phyloP scores from a whole-genome alignment of 208 protist genomes.

The Trypanosoma vivax region DNA sequence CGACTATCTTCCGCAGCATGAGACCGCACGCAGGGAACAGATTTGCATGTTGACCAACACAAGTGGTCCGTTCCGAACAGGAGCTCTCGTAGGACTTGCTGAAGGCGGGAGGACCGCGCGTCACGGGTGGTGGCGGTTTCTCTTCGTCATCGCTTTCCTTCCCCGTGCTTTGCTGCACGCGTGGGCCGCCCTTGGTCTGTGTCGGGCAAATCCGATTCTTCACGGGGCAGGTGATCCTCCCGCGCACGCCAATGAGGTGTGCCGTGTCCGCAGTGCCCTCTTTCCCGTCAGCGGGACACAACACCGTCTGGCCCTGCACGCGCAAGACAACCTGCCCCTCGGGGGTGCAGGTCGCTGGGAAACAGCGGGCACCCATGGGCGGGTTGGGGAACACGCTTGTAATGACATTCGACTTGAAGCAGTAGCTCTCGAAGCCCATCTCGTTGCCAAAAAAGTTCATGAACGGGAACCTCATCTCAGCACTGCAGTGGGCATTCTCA shows the following conservation, averaged over 20 bases:
- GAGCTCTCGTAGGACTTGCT: not conserved
- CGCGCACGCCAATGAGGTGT: conserved; percentile 31
- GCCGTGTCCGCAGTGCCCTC: conserved; percentile 29
- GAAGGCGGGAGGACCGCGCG: conserved; percentile 3
- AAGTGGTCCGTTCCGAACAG: conserved; percentile 8
- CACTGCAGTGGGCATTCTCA: conserved; percentile 27
- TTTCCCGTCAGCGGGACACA: conserved; percentile 28
- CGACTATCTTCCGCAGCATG: conserved; percentile 6
- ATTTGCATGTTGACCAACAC: conserved; percentile 1
- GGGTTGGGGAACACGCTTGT: conserved; percentile 20
- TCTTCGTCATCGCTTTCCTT: not conserved
- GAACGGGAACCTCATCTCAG: not conserved
- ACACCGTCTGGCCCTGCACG: conserved; percentile 41
- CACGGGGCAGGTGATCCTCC: conserved; percentile 14
- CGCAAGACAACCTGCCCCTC: conserved; percentile 27
- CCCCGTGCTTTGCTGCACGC: not conserved
- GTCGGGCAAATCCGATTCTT: not conserved
- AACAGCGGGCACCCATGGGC: conserved; percentile 22
- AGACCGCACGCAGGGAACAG: conserved; percentile 21
- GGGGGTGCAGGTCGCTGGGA: conserved; percentile 33
- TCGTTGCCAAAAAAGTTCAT: conserved; percentile 39
- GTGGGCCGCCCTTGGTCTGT: conserved; percentile 5
- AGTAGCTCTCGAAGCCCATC: conserved; percentile 22
- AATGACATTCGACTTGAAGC: conserved; percentile 41
- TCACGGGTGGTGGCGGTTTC: not conserved